Evolutionary conservation across 371 early-diverging fungal species (phyloP).

Genomic region (Lichtheimia ramosa): DNA sequence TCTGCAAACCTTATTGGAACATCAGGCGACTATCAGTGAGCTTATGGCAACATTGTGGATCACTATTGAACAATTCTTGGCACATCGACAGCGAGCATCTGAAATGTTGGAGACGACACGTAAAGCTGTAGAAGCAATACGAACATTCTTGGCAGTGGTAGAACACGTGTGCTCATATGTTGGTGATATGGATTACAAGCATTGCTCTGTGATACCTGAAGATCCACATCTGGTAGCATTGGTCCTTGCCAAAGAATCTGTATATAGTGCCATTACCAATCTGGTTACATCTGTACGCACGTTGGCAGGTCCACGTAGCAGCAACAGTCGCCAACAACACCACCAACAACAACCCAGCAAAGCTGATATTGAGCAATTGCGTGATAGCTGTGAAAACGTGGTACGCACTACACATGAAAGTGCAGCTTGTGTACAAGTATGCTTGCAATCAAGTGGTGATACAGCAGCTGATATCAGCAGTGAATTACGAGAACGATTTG

Average conservation of each 20-base stretch:
- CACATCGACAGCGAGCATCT: constrained; percentile 23
- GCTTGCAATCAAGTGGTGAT: constrained; percentile 17
- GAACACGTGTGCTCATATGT: constrained; percentile 45
- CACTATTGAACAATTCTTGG: constrained; percentile 29
- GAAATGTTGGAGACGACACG: constrained; percentile 46
- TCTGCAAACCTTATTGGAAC: constrained; percentile 29
- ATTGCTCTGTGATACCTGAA: constrained; percentile 32
- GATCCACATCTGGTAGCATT: constrained; percentile 43
- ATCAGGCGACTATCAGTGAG: constrained; percentile 28
- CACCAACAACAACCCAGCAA: constrained; percentile 3
- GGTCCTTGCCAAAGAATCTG: constrained; percentile 46
- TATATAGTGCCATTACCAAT: constrained; percentile 49
- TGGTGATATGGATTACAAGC: constrained; percentile 35
- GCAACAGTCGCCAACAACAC: too few species aligned
- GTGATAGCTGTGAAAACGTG: constrained; percentile 36
- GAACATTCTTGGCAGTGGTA: constrained; percentile 36
- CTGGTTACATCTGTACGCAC: constrained; percentile 46
- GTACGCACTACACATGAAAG: constrained; percentile 33
- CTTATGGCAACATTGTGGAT: constrained; percentile 20
- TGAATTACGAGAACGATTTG: constrained; percentile 19
- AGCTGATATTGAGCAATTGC: constrained; percentile 24
- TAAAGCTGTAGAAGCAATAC: constrained; percentile 42
- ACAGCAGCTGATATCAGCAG: constrained; percentile 11
- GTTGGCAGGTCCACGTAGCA: constrained; percentile 14
- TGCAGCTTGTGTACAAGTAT: constrained; percentile 29